Percentiles rank a stretch among this genome's conserved stretches.
Evolutionary conservation across 805 yeast species (phyloP).

Genomic region (Kluyveromyces nonfermentans): DNA sequence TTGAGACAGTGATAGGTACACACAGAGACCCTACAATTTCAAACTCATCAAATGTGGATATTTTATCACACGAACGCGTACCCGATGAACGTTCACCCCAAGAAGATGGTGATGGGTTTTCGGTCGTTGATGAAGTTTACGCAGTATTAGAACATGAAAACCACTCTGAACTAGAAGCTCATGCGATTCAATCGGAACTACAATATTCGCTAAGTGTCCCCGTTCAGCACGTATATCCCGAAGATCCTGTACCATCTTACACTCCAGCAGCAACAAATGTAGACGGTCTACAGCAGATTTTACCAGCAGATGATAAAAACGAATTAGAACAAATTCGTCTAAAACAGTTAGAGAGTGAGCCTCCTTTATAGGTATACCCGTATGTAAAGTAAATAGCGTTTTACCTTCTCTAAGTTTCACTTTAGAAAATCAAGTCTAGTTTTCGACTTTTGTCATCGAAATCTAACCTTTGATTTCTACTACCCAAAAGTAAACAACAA

Average conservation of each 20-base stretch:
- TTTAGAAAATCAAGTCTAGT: no score
- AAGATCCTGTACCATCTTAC: constrained; percentile 15
- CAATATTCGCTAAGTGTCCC: background rate
- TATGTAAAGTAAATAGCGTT: no score
- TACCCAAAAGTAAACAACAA: no score
- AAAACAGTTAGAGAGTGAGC: constrained; percentile 34
- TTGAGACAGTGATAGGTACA: constrained; percentile 77
- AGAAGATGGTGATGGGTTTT: background rate
- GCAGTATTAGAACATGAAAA: background rate
- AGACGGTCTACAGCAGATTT: constrained; percentile 3
- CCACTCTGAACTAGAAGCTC: background rate
- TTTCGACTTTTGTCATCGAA: no score
- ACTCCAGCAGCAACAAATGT: constrained; percentile 10
- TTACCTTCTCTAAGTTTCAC: no score
- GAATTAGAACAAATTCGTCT: constrained; percentile 34
- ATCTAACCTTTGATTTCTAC: no score
- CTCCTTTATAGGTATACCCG: constrained; percentile 27
- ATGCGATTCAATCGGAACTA: background rate
- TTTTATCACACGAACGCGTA: no score
- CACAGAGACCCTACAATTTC: constrained; percentile 33
- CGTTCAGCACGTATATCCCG: background rate
- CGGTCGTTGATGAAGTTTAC: background rate
- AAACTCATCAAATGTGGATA: no score
- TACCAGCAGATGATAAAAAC: constrained; percentile 27
- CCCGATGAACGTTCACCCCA: constrained; percentile 4